A percentile compares a stretch with the other conserved stretches of the same genome.
These are phyloP conservation scores for Melanomma pulvis-pyrius DNA, from an alignment of 495 filamentous ascomycete species.

Conservation along the genomic window DNA sequence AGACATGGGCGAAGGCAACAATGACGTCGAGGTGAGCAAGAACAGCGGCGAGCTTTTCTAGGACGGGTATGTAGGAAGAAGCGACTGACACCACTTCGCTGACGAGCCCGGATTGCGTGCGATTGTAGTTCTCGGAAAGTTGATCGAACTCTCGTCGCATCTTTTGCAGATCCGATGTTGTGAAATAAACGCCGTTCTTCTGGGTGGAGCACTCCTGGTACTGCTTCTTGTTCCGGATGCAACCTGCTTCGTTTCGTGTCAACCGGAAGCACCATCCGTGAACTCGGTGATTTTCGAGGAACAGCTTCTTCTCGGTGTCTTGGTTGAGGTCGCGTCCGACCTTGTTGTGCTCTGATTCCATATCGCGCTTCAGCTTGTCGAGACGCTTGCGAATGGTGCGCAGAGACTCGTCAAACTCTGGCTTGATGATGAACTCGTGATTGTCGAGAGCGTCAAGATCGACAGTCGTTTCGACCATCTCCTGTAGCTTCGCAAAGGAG, in stretches of 20 bases:
- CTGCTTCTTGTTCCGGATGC: conserved; percentile 84
- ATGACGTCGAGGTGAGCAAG: conserved; percentile 96
- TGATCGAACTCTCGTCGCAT: conserved; percentile 92
- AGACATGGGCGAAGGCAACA: conserved; percentile 90
- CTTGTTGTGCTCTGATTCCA: conserved; percentile 77
- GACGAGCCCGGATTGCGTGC: conserved; percentile 89
- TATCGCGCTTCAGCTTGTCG: conserved; percentile 78
- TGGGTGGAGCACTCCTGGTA: conserved; percentile 98
- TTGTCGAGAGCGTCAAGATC: conserved; percentile 94
- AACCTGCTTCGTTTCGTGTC: conserved; percentile 86
- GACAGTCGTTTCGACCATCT: conserved; percentile 99
- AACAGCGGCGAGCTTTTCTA: conserved; percentile 86
- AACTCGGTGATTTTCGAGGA: conserved; percentile 92
- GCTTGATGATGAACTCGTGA: conserved; percentile 98
- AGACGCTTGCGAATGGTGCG: conserved; percentile 87
- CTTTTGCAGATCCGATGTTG: conserved; percentile 78
- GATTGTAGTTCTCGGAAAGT: conserved; percentile 91
- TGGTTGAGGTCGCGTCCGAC: conserved; percentile 84
- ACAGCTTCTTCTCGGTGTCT: conserved; percentile 96
- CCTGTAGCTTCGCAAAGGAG: conserved; percentile 81
- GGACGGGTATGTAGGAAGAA: conserved; percentile 89
- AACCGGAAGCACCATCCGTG: conserved; percentile 98
- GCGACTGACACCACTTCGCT: conserved; percentile 91
- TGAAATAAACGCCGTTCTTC: conserved; percentile 99
- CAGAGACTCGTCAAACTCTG: conserved; percentile 91